phyloP scores from a whole-genome alignment of 2,329 filamentous ascomycete genomes.

The Alternaria arborescens region DNA sequence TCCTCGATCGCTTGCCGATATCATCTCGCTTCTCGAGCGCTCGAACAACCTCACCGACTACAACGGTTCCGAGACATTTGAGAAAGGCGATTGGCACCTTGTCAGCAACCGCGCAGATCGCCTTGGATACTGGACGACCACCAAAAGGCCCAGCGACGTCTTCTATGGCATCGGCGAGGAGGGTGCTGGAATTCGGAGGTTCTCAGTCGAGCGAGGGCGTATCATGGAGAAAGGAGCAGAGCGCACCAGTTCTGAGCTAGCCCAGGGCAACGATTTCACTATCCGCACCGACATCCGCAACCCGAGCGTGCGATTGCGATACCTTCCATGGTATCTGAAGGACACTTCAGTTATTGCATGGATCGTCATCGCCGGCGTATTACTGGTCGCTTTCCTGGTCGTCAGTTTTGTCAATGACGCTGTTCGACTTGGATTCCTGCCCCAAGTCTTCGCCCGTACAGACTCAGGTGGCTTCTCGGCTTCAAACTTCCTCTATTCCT shows the following conservation, averaged over 20 bases:
- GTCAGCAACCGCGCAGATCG: slow-evolving; percentile 69
- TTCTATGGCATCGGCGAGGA: slow-evolving; percentile 83
- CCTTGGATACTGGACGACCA: slow-evolving; percentile 86
- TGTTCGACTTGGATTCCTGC: slow-evolving; percentile 75
- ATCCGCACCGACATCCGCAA: slow-evolving; percentile 62
- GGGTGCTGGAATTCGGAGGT: slow-evolving; percentile 60
- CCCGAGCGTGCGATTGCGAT: slow-evolving; percentile 66
- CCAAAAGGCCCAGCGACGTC: slow-evolving; percentile 68
- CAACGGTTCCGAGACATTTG: slow-evolving; percentile 70
- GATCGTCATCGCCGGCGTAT: slow-evolving; percentile 56
- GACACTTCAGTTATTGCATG: slow-evolving; percentile 72
- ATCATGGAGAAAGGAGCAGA: slow-evolving; percentile 57
- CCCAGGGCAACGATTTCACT: slow-evolving; percentile 47
- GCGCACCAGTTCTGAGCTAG: slow-evolving; percentile 24
- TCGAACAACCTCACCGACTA: slow-evolving; percentile 82
- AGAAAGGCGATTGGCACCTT: slow-evolving; percentile 62
- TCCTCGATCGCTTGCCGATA: slow-evolving; percentile 79
- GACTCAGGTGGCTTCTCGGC: slow-evolving; percentile 74
- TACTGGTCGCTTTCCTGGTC: slow-evolving; percentile 66
- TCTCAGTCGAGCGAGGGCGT: slow-evolving; percentile 59
- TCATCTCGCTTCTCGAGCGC: slow-evolving; percentile 78
- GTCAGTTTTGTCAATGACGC: slow-evolving; percentile 78
- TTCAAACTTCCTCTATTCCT: slow-evolving; percentile 87
- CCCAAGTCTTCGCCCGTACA: slow-evolving; percentile 70
- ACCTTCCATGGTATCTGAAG: slow-evolving; percentile 80